Evolutionary conservation across 2,329 filamentous ascomycete species (phyloP).

Genomic region (Pseudogymnoascus destructans): DNA sequence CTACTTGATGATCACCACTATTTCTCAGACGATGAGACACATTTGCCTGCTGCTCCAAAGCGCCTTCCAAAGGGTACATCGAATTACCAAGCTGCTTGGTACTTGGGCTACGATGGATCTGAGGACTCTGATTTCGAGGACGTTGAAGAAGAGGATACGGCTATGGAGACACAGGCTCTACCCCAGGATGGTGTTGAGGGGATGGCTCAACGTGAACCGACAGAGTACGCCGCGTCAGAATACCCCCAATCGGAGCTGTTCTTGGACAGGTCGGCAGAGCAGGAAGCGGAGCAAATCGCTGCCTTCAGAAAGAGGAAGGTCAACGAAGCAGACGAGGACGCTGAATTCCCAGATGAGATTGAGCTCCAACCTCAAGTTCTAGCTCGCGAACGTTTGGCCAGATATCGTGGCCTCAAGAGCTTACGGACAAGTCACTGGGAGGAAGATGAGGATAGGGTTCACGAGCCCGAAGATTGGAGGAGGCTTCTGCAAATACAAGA

Average conservation of each 20-base stretch:
- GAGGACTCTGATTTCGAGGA: conserved; percentile 72
- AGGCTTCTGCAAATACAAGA: conserved; percentile 78
- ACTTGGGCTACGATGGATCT: conserved; percentile 61
- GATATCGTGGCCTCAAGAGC: conserved; percentile 87
- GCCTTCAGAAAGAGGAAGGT: conserved; percentile 68
- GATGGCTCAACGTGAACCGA: conserved; percentile 50
- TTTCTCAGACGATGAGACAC: conserved; percentile 76
- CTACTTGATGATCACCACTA: conserved; percentile 95
- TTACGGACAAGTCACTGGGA: conserved; percentile 81
- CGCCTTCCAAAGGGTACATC: conserved; percentile 83
- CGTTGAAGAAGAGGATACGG: conserved; percentile 45
- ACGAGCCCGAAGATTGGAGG: conserved; percentile 83
- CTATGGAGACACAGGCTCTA: conserved; percentile 39
- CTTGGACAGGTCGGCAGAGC: conserved; percentile 59
- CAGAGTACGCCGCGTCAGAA: conserved; percentile 70
- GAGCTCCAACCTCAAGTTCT: conserved; percentile 80
- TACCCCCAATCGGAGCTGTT: conserved; percentile 94
- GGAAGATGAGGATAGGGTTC: conserved; percentile 69
- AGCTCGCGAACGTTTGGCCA: conserved; percentile 70
- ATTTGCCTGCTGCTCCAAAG: conserved; percentile 50
- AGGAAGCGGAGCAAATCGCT: conserved; percentile 68
- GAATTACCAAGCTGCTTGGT: conserved; percentile 90
- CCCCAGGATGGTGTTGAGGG: conserved; percentile 79
- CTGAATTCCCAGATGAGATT: conserved; percentile 94
- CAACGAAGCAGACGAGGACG: conserved; percentile 74